phyloP scores from a whole-genome alignment of 768 basidiomycete genomes.

The Cyclocybe aegerita region DNA sequence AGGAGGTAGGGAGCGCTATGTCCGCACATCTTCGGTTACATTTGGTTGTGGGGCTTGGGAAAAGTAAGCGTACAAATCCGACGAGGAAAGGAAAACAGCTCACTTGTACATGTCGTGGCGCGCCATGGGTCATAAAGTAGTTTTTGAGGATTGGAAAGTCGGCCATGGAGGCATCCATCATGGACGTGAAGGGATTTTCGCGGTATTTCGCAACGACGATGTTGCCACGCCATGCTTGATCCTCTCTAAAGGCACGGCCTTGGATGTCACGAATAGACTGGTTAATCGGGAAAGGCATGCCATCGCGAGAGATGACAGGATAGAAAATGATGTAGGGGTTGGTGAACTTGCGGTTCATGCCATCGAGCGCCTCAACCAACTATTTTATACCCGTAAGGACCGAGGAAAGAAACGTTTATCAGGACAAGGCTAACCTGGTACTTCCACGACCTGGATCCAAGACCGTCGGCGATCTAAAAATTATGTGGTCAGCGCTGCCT shows the following conservation, averaged over 20 bases:
- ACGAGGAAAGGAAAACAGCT: no score
- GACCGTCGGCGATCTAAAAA: constrained; percentile 65
- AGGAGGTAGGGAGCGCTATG: no score
- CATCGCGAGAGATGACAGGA: constrained; percentile 72
- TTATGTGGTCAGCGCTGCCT: constrained; percentile 10
- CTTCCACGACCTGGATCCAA: constrained; percentile 68
- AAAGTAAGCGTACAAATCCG: no score
- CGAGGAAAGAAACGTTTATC: constrained; percentile 7
- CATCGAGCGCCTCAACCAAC: constrained; percentile 75
- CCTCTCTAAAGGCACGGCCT: constrained; percentile 57
- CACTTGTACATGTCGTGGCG: constrained; percentile 40
- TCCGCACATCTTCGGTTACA: no score
- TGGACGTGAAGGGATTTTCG: constrained; percentile 50
- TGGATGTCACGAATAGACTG: constrained; percentile 76
- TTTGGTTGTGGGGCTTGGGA: no score
- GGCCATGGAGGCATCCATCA: constrained; percentile 79
- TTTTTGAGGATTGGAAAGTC: constrained; percentile 84
- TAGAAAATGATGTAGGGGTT: constrained; percentile 84
- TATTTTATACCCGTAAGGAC: constrained; percentile 25
- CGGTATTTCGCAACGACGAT: constrained; percentile 74
- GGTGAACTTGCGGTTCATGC: constrained; percentile 77
- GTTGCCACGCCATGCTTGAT: constrained; percentile 76
- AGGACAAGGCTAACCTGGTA: constrained; percentile 52
- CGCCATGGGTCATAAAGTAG: constrained; percentile 67
- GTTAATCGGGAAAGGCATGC: constrained; percentile 81